Evolutionary conservation across 2,329 filamentous ascomycete species (phyloP), one percentile per base, ranked within the genome.

Genomic region (Pseudogymnoascus verrucosus): DNA sequence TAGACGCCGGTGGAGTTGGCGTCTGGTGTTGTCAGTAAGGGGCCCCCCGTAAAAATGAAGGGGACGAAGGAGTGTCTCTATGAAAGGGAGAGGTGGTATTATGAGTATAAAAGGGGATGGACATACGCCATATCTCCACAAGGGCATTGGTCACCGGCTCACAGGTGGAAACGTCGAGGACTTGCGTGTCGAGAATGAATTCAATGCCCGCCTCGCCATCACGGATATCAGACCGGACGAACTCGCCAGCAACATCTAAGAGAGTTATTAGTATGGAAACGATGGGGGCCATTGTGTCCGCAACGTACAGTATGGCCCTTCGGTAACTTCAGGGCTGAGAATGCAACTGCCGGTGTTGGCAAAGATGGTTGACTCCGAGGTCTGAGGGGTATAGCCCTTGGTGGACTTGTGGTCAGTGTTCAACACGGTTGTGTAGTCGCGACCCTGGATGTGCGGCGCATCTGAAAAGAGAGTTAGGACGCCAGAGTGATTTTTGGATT

Each of bases 271-370:
- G 11, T 11, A 16, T 28, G 23, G 8, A 16, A 54, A 54, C 2
- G 74, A 67, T 74, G 8, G 19, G 37, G n/a, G 6, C 26, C 14
- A 16, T 16, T 28, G 8, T 54, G 14, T 11, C 11, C 28, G 21
- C 60, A 60, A 31, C 31, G 39, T 68, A 77, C 75, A 84, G 74
- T 83, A 84, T 19, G 82, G 82, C 0, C 82, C 82, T 69, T 82
- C 75, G 2, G 78, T 83, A 19, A 79, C 78, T 69, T 84, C 81
- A 0, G 81, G 80, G n/a, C 76, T 79, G 28, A 84, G 73, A 26
- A 82, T 73, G 66, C 81, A 84, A 16, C 78, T 77, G 47, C 72
- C 75, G 69, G 78, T 77, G 63, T 72, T 73, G 1, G 74, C 71
- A 64, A 81, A 81, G 28, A 81, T 71, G 64, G 67, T 74, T 44